Percentiles rank a stretch among this genome's conserved stretches.
These are phyloP conservation scores for Fagus sylvatica DNA, from an alignment of 306 rosid species.

Conservation along the genomic window DNA sequence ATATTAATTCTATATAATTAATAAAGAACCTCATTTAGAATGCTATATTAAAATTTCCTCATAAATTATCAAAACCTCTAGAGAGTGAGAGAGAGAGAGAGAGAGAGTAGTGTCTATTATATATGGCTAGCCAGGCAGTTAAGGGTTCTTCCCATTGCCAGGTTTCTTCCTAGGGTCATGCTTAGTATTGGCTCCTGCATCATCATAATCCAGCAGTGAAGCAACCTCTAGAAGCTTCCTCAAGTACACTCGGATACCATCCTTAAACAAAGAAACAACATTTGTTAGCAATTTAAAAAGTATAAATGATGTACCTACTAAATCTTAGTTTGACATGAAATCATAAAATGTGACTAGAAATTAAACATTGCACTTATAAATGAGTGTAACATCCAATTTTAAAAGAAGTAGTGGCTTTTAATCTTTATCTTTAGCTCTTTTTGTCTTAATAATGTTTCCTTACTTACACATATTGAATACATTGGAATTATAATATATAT, in stretches of 20 bases:
- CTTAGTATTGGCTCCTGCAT: conserved; percentile 56
- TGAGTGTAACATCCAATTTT: not conserved
- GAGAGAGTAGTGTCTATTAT: conserved; percentile 11
- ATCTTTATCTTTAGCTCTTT: not conserved
- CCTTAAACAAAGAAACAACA: conserved; percentile 36
- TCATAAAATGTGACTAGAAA: no score
- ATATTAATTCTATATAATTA: conserved; percentile 1
- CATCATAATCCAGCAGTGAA: conserved; percentile 64
- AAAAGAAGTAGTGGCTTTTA: not conserved
- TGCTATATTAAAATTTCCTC: conserved; percentile 33
- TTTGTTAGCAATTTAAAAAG: not conserved
- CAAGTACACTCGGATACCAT: conserved; percentile 33
- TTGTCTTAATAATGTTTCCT: not conserved
- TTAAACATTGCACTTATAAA: not conserved
- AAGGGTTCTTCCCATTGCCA: conserved; percentile 52
- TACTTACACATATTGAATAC: not conserved
- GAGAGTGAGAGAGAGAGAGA: not conserved
- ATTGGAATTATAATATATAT: not conserved
- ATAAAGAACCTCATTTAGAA: conserved; percentile 34
- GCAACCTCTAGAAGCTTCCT: conserved; percentile 54
- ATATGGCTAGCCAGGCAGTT: conserved; percentile 15
- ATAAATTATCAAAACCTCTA: conserved; percentile 42
- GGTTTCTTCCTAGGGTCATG: conserved; percentile 59
- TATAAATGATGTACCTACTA: not conserved
- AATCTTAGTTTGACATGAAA: no score